Evolutionary conservation across 2,329 filamentous ascomycete species (phyloP).

Genomic region (Tolypocladium ophioglossoides): DNA sequence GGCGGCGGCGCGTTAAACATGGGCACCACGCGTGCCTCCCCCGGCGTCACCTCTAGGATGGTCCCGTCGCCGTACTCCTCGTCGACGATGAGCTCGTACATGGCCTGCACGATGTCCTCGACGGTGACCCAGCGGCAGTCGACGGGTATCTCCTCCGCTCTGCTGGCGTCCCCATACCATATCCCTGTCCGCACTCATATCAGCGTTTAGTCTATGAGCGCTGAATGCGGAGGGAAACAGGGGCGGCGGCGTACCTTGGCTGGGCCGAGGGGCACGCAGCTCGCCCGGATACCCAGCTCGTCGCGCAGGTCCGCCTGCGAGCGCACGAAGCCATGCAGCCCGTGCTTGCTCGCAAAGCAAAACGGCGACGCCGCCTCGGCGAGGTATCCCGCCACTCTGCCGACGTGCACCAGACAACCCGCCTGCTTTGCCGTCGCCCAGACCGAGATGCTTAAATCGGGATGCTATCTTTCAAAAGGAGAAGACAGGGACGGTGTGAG

Average conservation of each 20-base stretch:
- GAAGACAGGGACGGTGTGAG: background rate
- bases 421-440: no score
- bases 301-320: conserved; percentile 18
- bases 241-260: conserved; percentile 14
- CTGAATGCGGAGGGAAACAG: background rate
- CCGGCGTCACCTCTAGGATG: conserved; percentile 18
- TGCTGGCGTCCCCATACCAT: conserved; percentile 21
- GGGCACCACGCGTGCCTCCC: conserved; percentile 5
- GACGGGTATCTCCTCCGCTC: conserved; percentile 13
- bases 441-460: background rate
- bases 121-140: conserved; percentile 17
- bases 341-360: conserved; percentile 27
- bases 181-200: conserved; percentile 17
- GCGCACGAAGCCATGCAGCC: conserved; percentile 23
- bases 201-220: background rate
- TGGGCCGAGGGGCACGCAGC: conserved; percentile 22
- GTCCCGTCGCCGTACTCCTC: conserved; percentile 19
- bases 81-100: conserved; percentile 15
- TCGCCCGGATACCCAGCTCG: conserved; percentile 20
- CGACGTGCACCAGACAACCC: conserved; percentile 21
- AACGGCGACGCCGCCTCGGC: conserved; percentile 19
- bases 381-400: conserved; percentile 22
- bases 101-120: conserved; percentile 20
- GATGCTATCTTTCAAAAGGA: background rate
- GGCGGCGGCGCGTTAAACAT: conserved; percentile 2